Percentiles rank a stretch among this genome's conserved stretches.
These are phyloP conservation scores for Plasmopara muralis DNA, from an alignment of 352 stramenopile genomes.

Conservation along the genomic window DNA sequence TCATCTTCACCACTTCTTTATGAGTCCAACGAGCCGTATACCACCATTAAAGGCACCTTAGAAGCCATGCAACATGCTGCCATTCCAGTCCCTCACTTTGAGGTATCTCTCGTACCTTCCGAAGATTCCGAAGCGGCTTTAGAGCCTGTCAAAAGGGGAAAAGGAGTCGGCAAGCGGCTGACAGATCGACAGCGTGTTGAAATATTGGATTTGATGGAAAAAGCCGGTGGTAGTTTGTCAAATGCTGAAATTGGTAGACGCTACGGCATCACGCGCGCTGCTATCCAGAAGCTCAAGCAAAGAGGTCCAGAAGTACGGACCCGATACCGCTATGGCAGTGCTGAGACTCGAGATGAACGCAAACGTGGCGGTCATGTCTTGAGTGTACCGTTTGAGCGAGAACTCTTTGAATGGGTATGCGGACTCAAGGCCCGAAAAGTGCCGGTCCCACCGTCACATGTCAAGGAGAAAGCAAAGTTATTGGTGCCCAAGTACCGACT, in stretches of 20 bases:
- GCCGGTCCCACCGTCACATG: slow-evolving; percentile 36
- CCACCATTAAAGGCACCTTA: slow-evolving; percentile 1
- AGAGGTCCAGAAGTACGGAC: slow-evolving; percentile 32
- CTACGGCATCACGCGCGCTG: slow-evolving; percentile 40
- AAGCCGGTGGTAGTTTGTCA: slow-evolving; percentile 23
- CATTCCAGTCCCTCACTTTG: slow-evolving; percentile 5
- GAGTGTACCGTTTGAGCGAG: slow-evolving; percentile 33
- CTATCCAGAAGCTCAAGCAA: slow-evolving; percentile 41
- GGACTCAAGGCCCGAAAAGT: slow-evolving; percentile 39
- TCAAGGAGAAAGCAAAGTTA: slow-evolving; percentile 47
- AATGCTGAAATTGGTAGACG: slow-evolving; percentile 39
- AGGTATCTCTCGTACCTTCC: neutral
- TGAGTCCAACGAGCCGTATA: slow-evolving; percentile 2
- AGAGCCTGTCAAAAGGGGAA: slow-evolving; percentile 19
- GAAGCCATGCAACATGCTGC: slow-evolving; percentile 7
- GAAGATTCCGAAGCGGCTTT: neutral
- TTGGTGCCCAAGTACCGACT: slow-evolving; percentile 41
- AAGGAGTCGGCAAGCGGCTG: slow-evolving; percentile 33
- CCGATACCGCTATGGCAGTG: slow-evolving; percentile 37
- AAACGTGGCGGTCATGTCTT: slow-evolving; percentile 33
- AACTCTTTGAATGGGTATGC: slow-evolving; percentile 41
- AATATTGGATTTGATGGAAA: slow-evolving; percentile 43
- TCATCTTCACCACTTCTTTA: slow-evolving; percentile 2
- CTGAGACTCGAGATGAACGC: slow-evolving; percentile 28
- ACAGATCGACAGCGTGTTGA: slow-evolving; percentile 44